Percentiles rank a stretch among this genome's conserved stretches.
These are phyloP conservation scores for Bryopsis sp. DNA, from an alignment of 139 green algal species.

Conservation along the genomic window DNA sequence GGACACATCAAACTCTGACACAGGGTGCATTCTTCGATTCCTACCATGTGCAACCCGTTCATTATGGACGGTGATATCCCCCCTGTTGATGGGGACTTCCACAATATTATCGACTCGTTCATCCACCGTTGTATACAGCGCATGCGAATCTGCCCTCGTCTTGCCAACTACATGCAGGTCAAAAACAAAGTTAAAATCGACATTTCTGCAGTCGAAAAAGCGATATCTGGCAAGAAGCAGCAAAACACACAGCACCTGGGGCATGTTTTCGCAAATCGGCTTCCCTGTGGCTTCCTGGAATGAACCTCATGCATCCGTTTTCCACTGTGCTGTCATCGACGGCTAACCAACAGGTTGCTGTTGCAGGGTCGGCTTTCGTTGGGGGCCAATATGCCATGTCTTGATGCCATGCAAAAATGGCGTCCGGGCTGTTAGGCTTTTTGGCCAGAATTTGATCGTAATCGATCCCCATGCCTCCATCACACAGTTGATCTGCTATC, in stretches of 20 bases:
- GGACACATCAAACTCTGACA: neutral
- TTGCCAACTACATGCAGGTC: constrained; percentile 25
- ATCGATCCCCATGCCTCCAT: constrained; percentile 42
- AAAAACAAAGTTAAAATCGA: neutral
- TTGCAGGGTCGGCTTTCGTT: constrained; percentile 29
- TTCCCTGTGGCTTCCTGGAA: constrained; percentile 45
- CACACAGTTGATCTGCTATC: constrained; percentile 51
- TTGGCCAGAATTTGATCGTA: constrained; percentile 64
- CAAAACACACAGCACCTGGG: constrained; percentile 29
- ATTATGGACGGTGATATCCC: constrained; percentile 54
- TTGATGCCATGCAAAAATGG: constrained; percentile 50
- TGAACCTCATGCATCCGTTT: constrained; percentile 61
- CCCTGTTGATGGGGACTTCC: constrained; percentile 31
- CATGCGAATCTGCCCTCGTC: constrained; percentile 42
- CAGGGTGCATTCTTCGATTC: neutral
- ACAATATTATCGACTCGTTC: constrained; percentile 22
- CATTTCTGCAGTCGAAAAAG: neutral
- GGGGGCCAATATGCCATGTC: constrained; percentile 55
- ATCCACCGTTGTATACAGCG: constrained; percentile 29
- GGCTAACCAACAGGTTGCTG: constrained; percentile 61
- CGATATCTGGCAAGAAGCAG: neutral
- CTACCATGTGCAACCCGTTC: constrained; percentile 29
- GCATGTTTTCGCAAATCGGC: constrained; percentile 35
- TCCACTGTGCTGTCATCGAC: constrained; percentile 35
- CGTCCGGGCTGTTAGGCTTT: constrained; percentile 34